Percentiles rank a stretch among this genome's conserved stretches.
Conservation (phyloP, 2,329 filamentous ascomycete genomes). For the Diaporthe destruens region DNA sequence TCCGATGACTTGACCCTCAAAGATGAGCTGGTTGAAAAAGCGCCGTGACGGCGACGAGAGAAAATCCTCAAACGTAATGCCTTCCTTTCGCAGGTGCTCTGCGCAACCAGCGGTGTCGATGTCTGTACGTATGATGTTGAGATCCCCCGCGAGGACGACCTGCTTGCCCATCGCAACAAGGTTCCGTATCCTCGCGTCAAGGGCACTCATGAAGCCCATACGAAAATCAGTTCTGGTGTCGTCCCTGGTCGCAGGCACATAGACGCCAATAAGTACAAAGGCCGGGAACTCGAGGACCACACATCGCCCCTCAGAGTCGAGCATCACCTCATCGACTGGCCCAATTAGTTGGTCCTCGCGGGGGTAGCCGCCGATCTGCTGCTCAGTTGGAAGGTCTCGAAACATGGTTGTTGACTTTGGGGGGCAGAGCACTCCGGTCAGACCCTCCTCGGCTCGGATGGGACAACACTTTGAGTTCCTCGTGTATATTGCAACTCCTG, state of each 20-base stretch:
- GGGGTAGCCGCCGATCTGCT: conserved; percentile 92
- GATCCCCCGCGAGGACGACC: conserved; percentile 86
- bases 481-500: conserved; percentile 95
- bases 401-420: conserved; percentile 79
- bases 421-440: conserved; percentile 82
- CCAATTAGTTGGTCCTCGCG: conserved; percentile 73
- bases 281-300: conserved; percentile 93
- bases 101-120: conserved; percentile 82
- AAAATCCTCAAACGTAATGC: conserved; percentile 77
- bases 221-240: conserved; percentile 87
- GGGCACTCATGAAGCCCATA: conserved; percentile 79
- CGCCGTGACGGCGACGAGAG: conserved; percentile 78
- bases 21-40: conserved; percentile 87
- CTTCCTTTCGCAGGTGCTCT: conserved; percentile 79
- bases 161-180: conserved; percentile 83
- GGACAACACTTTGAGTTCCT: conserved; percentile 87
- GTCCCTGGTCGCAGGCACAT: conserved; percentile 90
- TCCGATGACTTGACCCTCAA: conserved; percentile 76
- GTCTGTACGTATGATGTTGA: conserved; percentile 80
- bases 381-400: conserved; percentile 77
- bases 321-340: conserved; percentile 73
- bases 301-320: conserved; percentile 94
- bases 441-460: conserved; percentile 92
- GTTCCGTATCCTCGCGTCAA: conserved; percentile 89
- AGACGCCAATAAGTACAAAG: conserved; percentile 93